Evolutionary conservation across 2,329 filamentous ascomycete genomes (phyloP), one percentile per base, ranked within the genome.

Genomic region (Fusarium austroafricanum): DNA sequence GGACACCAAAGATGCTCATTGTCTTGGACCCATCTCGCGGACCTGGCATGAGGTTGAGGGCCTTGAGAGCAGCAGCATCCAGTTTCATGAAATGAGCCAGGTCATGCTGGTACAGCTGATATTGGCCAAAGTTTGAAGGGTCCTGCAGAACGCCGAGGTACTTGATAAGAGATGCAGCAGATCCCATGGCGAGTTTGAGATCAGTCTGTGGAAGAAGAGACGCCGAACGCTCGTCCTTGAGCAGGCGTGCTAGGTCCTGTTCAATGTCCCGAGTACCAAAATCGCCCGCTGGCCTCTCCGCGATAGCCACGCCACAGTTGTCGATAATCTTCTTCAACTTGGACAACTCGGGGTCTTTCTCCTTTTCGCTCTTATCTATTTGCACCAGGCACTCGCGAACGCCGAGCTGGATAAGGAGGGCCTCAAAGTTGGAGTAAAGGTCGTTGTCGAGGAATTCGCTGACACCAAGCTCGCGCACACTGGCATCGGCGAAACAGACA

Each of bases 361-460:
- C 90, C 77, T 96, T 97, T 62, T 92, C 91, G 7, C 86, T 82
- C 59, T 88, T 87, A 75, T 98, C 94, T 20, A 88, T 81, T 73
- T 93, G 91, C n/a, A 99, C 81, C 29, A 99, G 82, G 74, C 94
- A 97, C 78, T 99, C 96, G 76, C 94, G 96, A 20, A 97, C 93
- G 8, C 96, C 96, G 5, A 99, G 88, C 77, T 99, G 96, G 70
- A 99, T 99, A 52, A 99, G 87, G 18, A 99, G 85, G 5, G 94
- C 94, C 81, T 99, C 96, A 71, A 99, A 96, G 78, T 99, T 99
- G 52, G 95, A 98, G 82, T 96, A 99, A 11, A 97, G 85, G 76
- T 99, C 96, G 75, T 98, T 99, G 83, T 99, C 96, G n/a, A 97
- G 87, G 70, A 99, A 99, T 77, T 99, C 96, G 83, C 93, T 97